Conservation (phyloP, 116 monocot genomes). For the Dioscorea cayenensis region DNA sequence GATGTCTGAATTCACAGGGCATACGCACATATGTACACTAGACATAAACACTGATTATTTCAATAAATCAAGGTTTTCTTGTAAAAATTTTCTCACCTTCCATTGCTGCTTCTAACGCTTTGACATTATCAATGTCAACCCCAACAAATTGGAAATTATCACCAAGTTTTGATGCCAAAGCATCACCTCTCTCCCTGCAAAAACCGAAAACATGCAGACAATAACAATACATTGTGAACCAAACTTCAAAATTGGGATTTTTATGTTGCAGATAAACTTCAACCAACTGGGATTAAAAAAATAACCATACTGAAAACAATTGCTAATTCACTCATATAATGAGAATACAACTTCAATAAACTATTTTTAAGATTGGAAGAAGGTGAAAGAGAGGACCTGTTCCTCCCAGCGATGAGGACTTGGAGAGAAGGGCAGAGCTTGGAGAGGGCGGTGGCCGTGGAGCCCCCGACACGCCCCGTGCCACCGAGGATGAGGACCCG, state of each 20-base stretch:
- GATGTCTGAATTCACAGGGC: neutral
- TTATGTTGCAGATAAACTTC: neutral
- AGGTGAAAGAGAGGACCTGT: constrained; percentile 15
- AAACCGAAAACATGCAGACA: neutral
- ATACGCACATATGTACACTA: no score
- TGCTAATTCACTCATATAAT: neutral
- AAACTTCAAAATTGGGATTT: neutral
- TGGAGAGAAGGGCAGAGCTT: constrained; percentile 38
- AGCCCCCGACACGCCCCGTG: constrained; percentile 52
- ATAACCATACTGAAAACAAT: neutral
- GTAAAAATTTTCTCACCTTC: constrained; percentile 28
- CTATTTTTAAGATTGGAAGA: neutral
- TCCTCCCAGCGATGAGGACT: constrained; percentile 35
- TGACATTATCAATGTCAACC: constrained; percentile 46
- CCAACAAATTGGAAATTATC: constrained; percentile 61
- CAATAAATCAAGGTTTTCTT: neutral
- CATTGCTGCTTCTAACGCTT: constrained; percentile 43
- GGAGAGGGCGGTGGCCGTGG: constrained; percentile 44
- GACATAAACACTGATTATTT: neutral
- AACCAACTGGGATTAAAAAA: neutral
- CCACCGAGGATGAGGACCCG: constrained; percentile 43
- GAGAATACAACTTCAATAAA: neutral
- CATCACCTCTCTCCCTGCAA: constrained; percentile 55
- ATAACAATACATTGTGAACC: neutral
- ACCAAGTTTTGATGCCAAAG: constrained; percentile 63